phyloP scores from a whole-genome alignment of 2,329 filamentous ascomycete species.

The Tolypocladium ophioglossoides region DNA sequence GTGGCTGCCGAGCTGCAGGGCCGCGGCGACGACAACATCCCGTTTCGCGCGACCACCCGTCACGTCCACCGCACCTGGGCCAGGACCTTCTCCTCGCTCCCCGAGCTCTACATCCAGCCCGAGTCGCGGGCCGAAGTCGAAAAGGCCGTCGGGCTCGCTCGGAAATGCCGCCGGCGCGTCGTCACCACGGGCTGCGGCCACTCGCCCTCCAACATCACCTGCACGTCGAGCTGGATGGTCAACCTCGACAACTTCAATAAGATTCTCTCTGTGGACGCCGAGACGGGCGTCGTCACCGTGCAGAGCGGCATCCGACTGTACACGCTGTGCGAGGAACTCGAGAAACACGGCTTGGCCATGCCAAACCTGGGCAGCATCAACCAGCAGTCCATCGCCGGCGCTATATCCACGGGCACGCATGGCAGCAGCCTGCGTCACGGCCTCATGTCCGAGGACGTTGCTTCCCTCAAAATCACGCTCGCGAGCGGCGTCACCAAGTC shows the following conservation, averaged over 20 bases:
- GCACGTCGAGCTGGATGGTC: constrained; percentile 87
- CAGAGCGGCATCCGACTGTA: constrained; percentile 82
- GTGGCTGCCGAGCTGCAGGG: constrained; percentile 21
- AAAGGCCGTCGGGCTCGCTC: constrained; percentile 71
- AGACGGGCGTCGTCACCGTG: constrained; percentile 59
- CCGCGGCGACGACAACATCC: constrained; percentile 32
- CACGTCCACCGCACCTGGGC: constrained; percentile 92
- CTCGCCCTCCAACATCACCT: constrained; percentile 85
- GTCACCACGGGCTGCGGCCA: constrained; percentile 85
- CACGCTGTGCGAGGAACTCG: constrained; percentile 62
- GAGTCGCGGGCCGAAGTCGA: constrained; percentile 70
- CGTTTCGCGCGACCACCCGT: constrained; percentile 63
- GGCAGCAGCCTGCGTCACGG: constrained; percentile 80
- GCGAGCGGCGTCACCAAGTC: constrained; percentile 64
- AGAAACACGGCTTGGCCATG: constrained; percentile 68
- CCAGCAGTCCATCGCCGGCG: constrained; percentile 83
- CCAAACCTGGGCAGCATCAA: constrained; percentile 93
- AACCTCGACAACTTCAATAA: constrained; percentile 78
- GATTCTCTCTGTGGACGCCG: constrained; percentile 58
- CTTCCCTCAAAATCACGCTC: constrained; percentile 68
- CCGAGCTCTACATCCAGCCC: constrained; percentile 86
- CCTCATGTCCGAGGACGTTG: constrained; percentile 68
- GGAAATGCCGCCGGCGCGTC: constrained; percentile 68
- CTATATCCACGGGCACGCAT: constrained; percentile 88
- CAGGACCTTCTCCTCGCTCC: constrained; percentile 77